A percentile compares a stretch with the other conserved stretches of the same genome.
Evolutionary conservation across 345 rosid species (phyloP).

Genomic region (Gossypium stocksii): DNA sequence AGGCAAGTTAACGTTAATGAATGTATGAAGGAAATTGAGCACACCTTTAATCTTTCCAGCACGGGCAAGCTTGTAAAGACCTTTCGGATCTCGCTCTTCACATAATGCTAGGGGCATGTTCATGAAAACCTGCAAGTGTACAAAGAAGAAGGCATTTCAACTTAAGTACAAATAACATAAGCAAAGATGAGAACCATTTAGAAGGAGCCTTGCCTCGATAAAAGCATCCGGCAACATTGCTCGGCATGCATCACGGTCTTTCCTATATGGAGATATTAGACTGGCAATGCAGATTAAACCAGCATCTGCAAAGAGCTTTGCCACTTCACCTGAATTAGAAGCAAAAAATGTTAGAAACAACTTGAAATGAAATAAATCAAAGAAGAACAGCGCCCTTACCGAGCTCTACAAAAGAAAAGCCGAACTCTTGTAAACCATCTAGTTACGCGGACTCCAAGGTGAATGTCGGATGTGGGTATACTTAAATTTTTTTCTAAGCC

Average conservation of each 20-base stretch:
- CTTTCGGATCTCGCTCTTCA: conserved; percentile 88
- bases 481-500: no score
- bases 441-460: not conserved
- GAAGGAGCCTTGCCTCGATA: conserved; percentile 54
- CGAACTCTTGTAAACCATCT: not conserved
- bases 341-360: not conserved
- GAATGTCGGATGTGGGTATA: no score
- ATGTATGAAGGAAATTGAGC: not conserved
- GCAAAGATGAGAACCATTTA: conserved; percentile 4
- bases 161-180: not conserved
- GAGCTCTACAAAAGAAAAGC: not conserved
- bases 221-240: conserved; percentile 66
- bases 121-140: conserved; percentile 64
- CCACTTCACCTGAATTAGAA: conserved; percentile 67
- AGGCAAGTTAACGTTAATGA: not conserved
- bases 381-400: not conserved
- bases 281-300: conserved; percentile 89
- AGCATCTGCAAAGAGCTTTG: conserved; percentile 85
- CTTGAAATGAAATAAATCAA: not conserved
- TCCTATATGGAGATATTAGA: conserved; percentile 87
- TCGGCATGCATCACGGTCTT: conserved; percentile 82
- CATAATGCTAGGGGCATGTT: conserved; percentile 79
- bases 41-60: conserved; percentile 89
- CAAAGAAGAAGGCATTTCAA: not conserved
- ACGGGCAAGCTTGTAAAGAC: conserved; percentile 90